Percentiles rank a stretch among this genome's conserved stretches.
Evolutionary conservation across 2,329 filamentous ascomycete genomes (phyloP).

Genomic region (Cladosporium austrohemisphaericum): DNA sequence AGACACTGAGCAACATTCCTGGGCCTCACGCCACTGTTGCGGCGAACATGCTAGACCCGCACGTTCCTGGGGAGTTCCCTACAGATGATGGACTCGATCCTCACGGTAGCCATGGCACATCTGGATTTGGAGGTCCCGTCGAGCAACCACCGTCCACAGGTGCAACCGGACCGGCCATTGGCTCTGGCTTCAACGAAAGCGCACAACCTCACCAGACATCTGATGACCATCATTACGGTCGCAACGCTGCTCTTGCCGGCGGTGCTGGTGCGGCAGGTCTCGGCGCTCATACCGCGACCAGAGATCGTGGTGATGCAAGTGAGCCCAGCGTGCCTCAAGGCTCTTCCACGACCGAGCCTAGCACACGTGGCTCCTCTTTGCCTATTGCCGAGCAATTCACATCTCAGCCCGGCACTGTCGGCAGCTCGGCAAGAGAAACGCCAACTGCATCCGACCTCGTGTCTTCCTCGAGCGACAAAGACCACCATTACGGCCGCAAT

Average conservation of each 20-base stretch:
- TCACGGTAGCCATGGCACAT: conserved; percentile 3
- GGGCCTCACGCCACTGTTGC: conserved; percentile 33
- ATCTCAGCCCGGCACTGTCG: conserved; percentile 1
- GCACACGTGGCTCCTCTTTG: background rate
- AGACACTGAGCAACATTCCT: conserved; percentile 18
- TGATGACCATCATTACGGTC: conserved; percentile 29
- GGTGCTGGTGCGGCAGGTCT: conserved; percentile 29
- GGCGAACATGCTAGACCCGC: conserved; percentile 35
- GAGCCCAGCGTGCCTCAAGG: background rate
- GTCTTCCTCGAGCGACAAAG: no score
- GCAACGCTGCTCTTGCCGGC: conserved; percentile 32
- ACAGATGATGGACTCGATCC: conserved; percentile 22
- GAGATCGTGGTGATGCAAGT: conserved; percentile 7
- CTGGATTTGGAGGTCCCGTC: background rate
- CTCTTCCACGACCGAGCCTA: background rate
- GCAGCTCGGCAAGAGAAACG: background rate
- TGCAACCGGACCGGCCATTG: background rate
- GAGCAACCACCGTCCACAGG: background rate
- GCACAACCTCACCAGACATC: background rate
- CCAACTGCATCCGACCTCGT: no score
- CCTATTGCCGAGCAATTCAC: background rate
- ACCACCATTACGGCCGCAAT: conserved; percentile 33
- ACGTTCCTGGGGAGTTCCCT: conserved; percentile 33
- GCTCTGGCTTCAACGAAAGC: background rate
- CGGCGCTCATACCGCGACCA: conserved; percentile 18